These are phyloP conservation scores for Jatropha curcas DNA, from an alignment of 345 rosid species.

Conservation along the genomic window DNA sequence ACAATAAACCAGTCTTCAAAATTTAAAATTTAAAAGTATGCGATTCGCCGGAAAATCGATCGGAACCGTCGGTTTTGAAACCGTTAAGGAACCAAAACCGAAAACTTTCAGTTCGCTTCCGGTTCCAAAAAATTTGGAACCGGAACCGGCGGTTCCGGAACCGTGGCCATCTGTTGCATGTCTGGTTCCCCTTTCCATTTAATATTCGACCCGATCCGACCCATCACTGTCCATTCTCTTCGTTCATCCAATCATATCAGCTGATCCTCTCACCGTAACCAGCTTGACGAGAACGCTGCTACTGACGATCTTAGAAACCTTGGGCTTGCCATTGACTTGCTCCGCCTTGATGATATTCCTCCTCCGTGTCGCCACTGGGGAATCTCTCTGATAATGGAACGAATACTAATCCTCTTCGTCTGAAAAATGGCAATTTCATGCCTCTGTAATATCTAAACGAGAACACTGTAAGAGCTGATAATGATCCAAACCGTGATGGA, in stretches of 20 bases:
- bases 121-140: no score
- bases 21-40: no score
- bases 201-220: not conserved
- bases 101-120: no score
- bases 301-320: constrained; percentile 53
- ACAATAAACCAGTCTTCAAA: no score
- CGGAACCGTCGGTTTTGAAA: no score
- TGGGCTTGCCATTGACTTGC: constrained; percentile 83
- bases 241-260: constrained; percentile 32
- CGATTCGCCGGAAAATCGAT: no score
- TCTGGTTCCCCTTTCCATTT: constrained; percentile 23
- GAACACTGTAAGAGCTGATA: constrained; percentile 69
- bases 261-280: constrained; percentile 91
- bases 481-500: constrained; percentile 77
- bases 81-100: no score
- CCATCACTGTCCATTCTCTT: constrained; percentile 23
- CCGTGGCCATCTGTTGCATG: constrained; percentile 1
- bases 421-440: constrained; percentile 69
- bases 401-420: constrained; percentile 51
- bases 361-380: constrained; percentile 42
- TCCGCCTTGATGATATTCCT: constrained; percentile 56
- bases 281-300: constrained; percentile 70
- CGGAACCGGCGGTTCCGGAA: no score
- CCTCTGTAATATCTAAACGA: constrained; percentile 69
- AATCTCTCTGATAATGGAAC: constrained; percentile 76